These are phyloP conservation scores for Exophiala phaeomuriformis DNA, from an alignment of 2,329 filamentous ascomycete species.

Conservation along the genomic window DNA sequence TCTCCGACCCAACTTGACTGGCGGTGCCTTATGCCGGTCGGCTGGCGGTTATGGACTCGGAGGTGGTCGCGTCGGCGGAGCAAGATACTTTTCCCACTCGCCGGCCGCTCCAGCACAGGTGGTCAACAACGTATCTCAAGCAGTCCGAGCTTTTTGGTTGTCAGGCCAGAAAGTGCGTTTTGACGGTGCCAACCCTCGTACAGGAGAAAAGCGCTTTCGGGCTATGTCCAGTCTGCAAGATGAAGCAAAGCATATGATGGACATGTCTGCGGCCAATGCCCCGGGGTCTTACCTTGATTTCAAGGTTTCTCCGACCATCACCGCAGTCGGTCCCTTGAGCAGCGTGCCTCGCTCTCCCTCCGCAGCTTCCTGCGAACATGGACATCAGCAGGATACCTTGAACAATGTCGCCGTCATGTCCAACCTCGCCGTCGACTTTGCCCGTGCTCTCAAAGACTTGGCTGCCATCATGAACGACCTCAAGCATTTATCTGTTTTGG, in stretches of 20 bases:
- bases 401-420: slow-evolving; percentile 80
- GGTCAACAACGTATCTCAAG: slow-evolving; percentile 88
- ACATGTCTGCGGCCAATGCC: slow-evolving; percentile 37
- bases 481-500: slow-evolving; percentile 65
- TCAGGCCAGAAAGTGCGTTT: slow-evolving; percentile 83
- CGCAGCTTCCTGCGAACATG: slow-evolving; percentile 32
- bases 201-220: slow-evolving; percentile 72
- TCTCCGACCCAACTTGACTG: slow-evolving; percentile 84
- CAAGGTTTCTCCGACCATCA: slow-evolving; percentile 78
- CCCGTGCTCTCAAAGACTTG: slow-evolving; percentile 75
- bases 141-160: slow-evolving; percentile 85
- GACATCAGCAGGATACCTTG: slow-evolving; percentile 52
- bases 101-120: slow-evolving; percentile 82
- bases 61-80: slow-evolving; percentile 60
- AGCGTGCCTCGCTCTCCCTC: slow-evolving; percentile 24
- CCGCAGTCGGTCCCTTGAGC: slow-evolving; percentile 68
- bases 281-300: slow-evolving; percentile 87
- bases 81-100: slow-evolving; percentile 82
- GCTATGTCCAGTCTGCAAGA: slow-evolving; percentile 68
- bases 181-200: slow-evolving; percentile 61
- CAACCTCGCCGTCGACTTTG: slow-evolving; percentile 79
- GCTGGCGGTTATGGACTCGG: slow-evolving; percentile 82
- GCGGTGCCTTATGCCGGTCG: slow-evolving; percentile 73
- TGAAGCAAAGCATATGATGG: slow-evolving; percentile 61
- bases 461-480: slow-evolving; percentile 73